phyloP scores from a whole-genome alignment of 192 early-diverging fungal species.

The Backusella sp. region DNA sequence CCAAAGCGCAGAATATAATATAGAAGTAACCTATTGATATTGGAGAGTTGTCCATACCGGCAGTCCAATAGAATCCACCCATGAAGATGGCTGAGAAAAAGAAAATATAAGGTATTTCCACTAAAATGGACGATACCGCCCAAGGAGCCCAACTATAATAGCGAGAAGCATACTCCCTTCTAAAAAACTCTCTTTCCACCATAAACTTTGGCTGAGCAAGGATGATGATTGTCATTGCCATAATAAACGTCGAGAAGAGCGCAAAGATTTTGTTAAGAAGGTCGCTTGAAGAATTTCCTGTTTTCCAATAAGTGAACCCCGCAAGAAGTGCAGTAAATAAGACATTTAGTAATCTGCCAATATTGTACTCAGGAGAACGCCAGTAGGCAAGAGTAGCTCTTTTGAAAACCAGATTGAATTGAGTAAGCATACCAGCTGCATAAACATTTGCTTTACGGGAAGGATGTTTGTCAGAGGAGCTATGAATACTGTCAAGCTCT shows the following conservation, averaged over 20 bases:
- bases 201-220: slow-evolving; percentile 66
- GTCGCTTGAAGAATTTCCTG: slow-evolving; percentile 52
- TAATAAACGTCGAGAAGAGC: slow-evolving; percentile 65
- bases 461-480: slow-evolving; percentile 26
- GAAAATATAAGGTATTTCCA: slow-evolving; percentile 70
- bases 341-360: slow-evolving; percentile 61
- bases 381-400: slow-evolving; percentile 69
- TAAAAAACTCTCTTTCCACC: slow-evolving; percentile 62
- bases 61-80: slow-evolving; percentile 70
- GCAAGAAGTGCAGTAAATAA: slow-evolving; percentile 56
- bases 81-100: slow-evolving; percentile 63
- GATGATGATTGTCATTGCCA: slow-evolving; percentile 67
- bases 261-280: slow-evolving; percentile 68
- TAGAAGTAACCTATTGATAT: slow-evolving; percentile 62
- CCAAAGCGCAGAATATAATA: slow-evolving; percentile 53
- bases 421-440: slow-evolving; percentile 40
- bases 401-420: slow-evolving; percentile 57
- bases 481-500: slow-evolving; percentile 54
- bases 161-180: slow-evolving; percentile 63
- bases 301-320: slow-evolving; percentile 72
- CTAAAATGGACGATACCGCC: slow-evolving; percentile 55
- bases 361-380: slow-evolving; percentile 73
- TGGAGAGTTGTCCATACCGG: slow-evolving; percentile 51
- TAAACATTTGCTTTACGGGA: slow-evolving; percentile 39
- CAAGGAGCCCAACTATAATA: slow-evolving; percentile 71